Conservation (phyloP, 331 rosid species). For the Cucumis variabilis region DNA sequence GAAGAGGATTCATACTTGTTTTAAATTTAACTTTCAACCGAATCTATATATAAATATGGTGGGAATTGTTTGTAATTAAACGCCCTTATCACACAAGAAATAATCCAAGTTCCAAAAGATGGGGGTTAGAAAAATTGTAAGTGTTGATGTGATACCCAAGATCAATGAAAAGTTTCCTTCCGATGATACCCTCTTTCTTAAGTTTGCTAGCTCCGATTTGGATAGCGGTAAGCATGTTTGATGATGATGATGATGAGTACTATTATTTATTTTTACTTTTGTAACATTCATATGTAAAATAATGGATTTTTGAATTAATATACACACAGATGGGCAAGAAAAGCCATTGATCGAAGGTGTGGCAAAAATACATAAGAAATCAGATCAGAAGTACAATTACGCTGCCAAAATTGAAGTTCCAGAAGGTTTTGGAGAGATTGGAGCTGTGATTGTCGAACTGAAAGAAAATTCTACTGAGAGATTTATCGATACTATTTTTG, state of each 20-base stretch:
- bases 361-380: background rate
- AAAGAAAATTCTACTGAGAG: background rate
- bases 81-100: background rate
- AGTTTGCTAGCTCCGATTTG: background rate
- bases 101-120: background rate
- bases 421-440: background rate
- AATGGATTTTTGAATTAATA: too few species aligned
- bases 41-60: background rate
- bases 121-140: background rate
- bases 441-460: background rate
- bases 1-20: too few species aligned
- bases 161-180: background rate
- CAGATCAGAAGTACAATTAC: background rate
- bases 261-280: too few species aligned
- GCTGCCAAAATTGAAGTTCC: slow-evolving; percentile 43
- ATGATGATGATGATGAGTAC: too few species aligned
- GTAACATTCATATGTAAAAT: too few species aligned
- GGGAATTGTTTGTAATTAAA: background rate
- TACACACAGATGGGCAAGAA: background rate
- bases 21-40: too few species aligned
- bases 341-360: background rate
- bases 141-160: background rate
- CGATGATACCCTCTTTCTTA: background rate
- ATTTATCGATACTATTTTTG: background rate
- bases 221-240: background rate